Conservation (phyloP, 108 stramenopile species). For the Cyclotella kingstonii region DNA sequence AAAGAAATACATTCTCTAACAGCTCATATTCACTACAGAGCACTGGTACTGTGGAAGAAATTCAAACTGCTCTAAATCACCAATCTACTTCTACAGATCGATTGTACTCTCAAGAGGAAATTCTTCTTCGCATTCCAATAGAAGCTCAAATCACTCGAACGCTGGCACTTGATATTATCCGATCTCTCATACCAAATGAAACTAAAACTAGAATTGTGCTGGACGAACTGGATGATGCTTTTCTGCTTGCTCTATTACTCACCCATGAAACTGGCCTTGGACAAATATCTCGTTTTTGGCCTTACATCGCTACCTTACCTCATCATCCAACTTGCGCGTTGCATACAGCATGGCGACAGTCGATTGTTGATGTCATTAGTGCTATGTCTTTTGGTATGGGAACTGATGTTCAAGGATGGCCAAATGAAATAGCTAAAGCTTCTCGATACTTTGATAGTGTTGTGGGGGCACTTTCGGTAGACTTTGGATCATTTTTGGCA, state of each 20-base stretch:
- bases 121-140: slow-evolving; percentile 69
- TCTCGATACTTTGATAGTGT: slow-evolving; percentile 58
- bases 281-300: slow-evolving; percentile 56
- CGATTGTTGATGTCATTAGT: slow-evolving; percentile 65
- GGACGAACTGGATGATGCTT: slow-evolving; percentile 72
- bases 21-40: slow-evolving; percentile 4
- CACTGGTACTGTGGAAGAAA: slow-evolving; percentile 18
- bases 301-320: slow-evolving; percentile 82
- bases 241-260: slow-evolving; percentile 59
- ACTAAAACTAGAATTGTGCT: slow-evolving; percentile 9
- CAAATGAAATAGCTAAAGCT: slow-evolving; percentile 68
- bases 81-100: slow-evolving; percentile 18
- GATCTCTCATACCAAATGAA: slow-evolving; percentile 52
- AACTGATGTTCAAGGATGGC: slow-evolving; percentile 73
- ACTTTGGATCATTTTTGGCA: slow-evolving; percentile 45
- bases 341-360: slow-evolving; percentile 48
- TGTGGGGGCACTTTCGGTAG: slow-evolving; percentile 29
- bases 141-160: slow-evolving; percentile 77
- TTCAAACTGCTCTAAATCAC: slow-evolving; percentile 14
- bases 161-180: slow-evolving; percentile 60
- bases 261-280: slow-evolving; percentile 76
- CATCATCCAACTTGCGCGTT: slow-evolving; percentile 75
- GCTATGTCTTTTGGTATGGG: slow-evolving; percentile 71
- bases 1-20: background rate
- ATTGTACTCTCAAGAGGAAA: slow-evolving; percentile 50